Base-by-base conservation (phyloP, 2,329 filamentous ascomycete genomes). In the Decorospora gaudefroyi region DNA sequence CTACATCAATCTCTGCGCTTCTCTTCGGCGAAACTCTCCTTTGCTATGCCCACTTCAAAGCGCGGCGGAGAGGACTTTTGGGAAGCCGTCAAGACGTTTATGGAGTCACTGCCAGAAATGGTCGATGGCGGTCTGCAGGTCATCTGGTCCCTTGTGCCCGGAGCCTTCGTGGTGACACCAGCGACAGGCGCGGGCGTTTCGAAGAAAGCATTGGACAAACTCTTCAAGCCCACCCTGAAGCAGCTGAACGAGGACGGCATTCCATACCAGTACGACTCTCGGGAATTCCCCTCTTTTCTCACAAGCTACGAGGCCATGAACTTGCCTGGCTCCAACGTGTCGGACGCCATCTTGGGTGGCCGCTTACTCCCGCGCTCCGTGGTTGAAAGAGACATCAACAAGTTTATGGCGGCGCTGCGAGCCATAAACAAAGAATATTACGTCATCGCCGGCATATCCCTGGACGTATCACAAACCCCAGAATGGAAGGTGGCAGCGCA, bases 1-100 rank as follows among this genome's bases (percentile, higher is more conserved):
- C 61, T 57, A n/a, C 55, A 64, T 39, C 31, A 47, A 7, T 49
- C 62, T 63, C 6, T 54, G 57, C 13, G 65, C 61, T 15, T 61
- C 58, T 26, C n/a, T n/a, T n/a, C n/a, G n/a, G n/a, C n/a, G n/a
- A n/a, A n/a, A n/a, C n/a, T n/a, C n/a, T n/a, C n/a, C n/a, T n/a
- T n/a, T n/a, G 50, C 46, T 11, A 54, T 61, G 33, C 43, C 46
- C 4, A 41, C 52, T 2, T 46, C 51, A 21, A 51, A 54, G n/a
- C 53, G 51, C 34, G 53, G 51, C 22, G 39, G 38, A 7, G 36
- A 51, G 6, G 39, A 25, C 6, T 33, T 42, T 25, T 51, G 49
- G 29, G 36, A 51, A 7, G 39, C 27, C 6, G 36, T 42, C 27
- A 53, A 51, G 29, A n/a, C n/a, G n/a, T 46, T 56, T 26, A 28